A percentile compares a stretch with the other conserved stretches of the same genome.
Evolutionary conservation across 2,329 filamentous ascomycete genomes (phyloP).

Genomic region (Talaromyces albobiverticillius): DNA sequence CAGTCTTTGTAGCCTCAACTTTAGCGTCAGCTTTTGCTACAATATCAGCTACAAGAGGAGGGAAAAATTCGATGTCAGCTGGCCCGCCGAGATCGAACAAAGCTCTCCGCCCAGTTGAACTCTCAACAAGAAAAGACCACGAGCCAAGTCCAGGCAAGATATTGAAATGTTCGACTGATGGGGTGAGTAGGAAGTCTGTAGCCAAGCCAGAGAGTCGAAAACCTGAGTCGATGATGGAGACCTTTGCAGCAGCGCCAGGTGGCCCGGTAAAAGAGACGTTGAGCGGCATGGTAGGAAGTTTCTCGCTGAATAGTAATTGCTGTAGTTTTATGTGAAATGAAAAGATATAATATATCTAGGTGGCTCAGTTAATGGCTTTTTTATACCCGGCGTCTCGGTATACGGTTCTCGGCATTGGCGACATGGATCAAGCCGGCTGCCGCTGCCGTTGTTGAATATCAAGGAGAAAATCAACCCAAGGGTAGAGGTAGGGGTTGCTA

Average conservation of each 20-base stretch:
- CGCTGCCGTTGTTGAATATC: background rate
- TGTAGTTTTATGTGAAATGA: background rate
- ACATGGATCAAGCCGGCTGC: conserved; percentile 1
- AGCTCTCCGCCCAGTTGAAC: conserved; percentile 35
- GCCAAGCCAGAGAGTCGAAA: conserved; percentile 1
- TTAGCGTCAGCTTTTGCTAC: background rate
- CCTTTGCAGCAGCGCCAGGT: background rate
- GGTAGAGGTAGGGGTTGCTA: too few relatives aligned
- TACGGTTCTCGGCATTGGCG: background rate
- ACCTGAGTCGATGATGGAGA: conserved; percentile 5
- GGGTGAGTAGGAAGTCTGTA: background rate
- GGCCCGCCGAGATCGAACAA: conserved; percentile 49
- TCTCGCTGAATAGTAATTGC: background rate
- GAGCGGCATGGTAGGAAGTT: background rate
- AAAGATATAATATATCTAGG: background rate
- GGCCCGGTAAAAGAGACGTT: background rate
- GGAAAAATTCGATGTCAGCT: conserved; percentile 45
- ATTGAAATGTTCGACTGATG: background rate
- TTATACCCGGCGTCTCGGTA: background rate
- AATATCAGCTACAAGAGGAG: conserved; percentile 20
- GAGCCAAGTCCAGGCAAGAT: background rate
- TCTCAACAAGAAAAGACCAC: conserved; percentile 24
- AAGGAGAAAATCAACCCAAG: too few relatives aligned
- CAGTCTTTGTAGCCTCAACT: conserved; percentile 14
- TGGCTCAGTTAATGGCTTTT: background rate